Evolutionary conservation across 306 rosid genomes (phyloP).

Genomic region (Gastrolobium villosum): DNA sequence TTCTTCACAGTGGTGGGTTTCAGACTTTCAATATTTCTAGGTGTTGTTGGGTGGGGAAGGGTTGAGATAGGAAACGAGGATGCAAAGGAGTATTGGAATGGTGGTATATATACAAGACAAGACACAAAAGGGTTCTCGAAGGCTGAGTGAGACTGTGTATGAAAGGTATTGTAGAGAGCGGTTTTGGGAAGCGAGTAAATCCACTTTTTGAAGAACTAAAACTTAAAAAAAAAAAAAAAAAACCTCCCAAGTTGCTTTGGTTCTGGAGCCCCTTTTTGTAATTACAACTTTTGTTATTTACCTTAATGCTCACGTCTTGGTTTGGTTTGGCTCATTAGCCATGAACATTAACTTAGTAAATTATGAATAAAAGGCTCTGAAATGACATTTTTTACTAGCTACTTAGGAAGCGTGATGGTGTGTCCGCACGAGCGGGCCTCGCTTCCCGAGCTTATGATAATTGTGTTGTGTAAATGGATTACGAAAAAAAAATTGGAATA

Average conservation of each 20-base stretch:
- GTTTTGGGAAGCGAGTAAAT: conserved; percentile 68
- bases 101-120: conserved; percentile 52
- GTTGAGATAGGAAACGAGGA: conserved; percentile 38
- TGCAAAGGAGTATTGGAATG: conserved; percentile 19
- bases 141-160: conserved; percentile 56
- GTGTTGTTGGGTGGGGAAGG: background rate
- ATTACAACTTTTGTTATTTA: conserved; percentile 55
- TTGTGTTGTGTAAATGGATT: background rate
- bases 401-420: conserved; percentile 61
- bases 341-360: background rate
- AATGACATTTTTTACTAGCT: conserved; percentile 42
- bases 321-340: conserved; percentile 7
- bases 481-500: no score
- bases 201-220: conserved; percentile 51
- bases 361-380: background rate
- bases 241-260: conserved; percentile 12
- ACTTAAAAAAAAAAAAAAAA: background rate
- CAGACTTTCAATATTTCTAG: background rate
- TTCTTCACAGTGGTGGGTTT: conserved; percentile 14
- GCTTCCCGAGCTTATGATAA: conserved; percentile 60
- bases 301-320: conserved; percentile 43
- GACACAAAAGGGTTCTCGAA: conserved; percentile 64
- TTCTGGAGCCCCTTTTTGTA: conserved; percentile 59
- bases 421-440: conserved; percentile 82
- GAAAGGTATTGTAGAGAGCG: conserved; percentile 68